These are phyloP conservation scores for Coemansia sp. DNA, from an alignment of 192 early-diverging fungal species.

Conservation along the genomic window DNA sequence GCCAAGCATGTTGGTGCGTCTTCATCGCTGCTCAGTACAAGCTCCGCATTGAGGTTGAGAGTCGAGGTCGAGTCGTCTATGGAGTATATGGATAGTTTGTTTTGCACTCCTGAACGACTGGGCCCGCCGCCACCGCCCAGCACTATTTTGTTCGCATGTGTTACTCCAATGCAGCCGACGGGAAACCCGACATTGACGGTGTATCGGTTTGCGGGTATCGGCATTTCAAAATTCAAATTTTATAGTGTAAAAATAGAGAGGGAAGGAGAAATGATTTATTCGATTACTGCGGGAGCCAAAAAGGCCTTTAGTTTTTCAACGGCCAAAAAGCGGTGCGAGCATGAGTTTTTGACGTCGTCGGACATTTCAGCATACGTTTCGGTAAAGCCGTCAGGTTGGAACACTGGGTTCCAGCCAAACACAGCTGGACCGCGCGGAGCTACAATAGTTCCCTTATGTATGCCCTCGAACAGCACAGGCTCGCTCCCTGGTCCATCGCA, in stretches of 20 bases:
- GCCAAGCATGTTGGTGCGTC: conserved; percentile 84
- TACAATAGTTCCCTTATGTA: conserved; percentile 80
- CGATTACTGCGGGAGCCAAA: conserved; percentile 10
- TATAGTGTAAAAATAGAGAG: neutral
- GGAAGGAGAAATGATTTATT: neutral
- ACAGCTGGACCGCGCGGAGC: conserved; percentile 72
- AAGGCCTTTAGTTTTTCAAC: conserved; percentile 67
- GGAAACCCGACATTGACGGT: conserved; percentile 60
- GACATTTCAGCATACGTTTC: conserved; percentile 88
- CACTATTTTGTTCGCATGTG: conserved; percentile 58
- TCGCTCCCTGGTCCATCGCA: conserved; percentile 78
- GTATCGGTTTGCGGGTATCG: conserved; percentile 12
- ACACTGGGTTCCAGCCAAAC: conserved; percentile 98
- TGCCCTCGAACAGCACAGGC: conserved; percentile 86
- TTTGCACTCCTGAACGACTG: conserved; percentile 78
- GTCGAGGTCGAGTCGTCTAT: conserved; percentile 38
- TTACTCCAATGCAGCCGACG: conserved; percentile 63
- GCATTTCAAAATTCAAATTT: conserved; percentile 13
- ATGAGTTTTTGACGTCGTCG: conserved; percentile 79
- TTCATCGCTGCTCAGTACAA: conserved; percentile 59
- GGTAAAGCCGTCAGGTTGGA: conserved; percentile 76
- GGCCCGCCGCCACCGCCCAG: conserved; percentile 88
- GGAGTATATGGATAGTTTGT: conserved; percentile 71
- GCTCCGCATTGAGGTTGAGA: conserved; percentile 41
- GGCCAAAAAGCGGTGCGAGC: conserved; percentile 84